A percentile compares a stretch with the other conserved stretches of the same genome.
Conservation (phyloP, 495 filamentous ascomycete genomes). For the Penicillium steckii region DNA sequence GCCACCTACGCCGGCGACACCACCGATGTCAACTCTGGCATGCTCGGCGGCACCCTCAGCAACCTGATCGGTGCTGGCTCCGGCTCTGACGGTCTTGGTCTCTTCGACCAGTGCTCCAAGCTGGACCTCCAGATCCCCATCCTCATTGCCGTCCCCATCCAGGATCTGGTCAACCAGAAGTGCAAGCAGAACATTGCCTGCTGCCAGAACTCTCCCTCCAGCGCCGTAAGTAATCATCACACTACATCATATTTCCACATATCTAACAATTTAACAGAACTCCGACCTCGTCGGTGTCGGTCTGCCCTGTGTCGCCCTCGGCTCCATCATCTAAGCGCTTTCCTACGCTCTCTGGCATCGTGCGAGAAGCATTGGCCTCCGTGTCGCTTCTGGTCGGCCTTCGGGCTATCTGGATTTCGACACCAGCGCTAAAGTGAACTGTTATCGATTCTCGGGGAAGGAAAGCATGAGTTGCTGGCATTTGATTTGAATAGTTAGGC, state of each 20-base stretch:
- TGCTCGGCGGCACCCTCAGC: conserved; percentile 28
- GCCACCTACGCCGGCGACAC: conserved; percentile 45
- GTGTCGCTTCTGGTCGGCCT: conserved; percentile 1
- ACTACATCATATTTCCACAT: neutral
- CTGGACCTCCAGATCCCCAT: conserved; percentile 33
- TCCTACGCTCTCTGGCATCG: conserved; percentile 10
- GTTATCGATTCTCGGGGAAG: conserved; percentile 23
- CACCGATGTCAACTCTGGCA: conserved; percentile 28
- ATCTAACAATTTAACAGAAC: conserved; percentile 15
- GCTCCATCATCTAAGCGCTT: conserved; percentile 46
- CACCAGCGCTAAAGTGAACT: conserved; percentile 11
- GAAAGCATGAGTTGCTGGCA: conserved; percentile 19
- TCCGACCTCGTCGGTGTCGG: conserved; percentile 42
- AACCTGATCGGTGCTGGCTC: conserved; percentile 35
- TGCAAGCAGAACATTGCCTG: conserved; percentile 57
- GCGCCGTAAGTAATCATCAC: conserved; percentile 30
- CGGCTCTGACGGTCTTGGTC: conserved; percentile 32
- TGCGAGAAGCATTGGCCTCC: conserved; percentile 15
- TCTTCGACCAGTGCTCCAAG: conserved; percentile 42
- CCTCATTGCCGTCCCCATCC: conserved; percentile 30
- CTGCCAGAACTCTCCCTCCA: conserved; percentile 44
- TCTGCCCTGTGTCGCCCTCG: conserved; percentile 52
- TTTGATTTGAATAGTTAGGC: conserved; percentile 23
- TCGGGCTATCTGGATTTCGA: conserved; percentile 3
- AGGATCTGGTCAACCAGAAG: conserved; percentile 46